Evolutionary conservation across 352 stramenopile species (phyloP), one percentile per base, ranked within the genome.

Genomic region (Phytopythium oedochilum): DNA sequence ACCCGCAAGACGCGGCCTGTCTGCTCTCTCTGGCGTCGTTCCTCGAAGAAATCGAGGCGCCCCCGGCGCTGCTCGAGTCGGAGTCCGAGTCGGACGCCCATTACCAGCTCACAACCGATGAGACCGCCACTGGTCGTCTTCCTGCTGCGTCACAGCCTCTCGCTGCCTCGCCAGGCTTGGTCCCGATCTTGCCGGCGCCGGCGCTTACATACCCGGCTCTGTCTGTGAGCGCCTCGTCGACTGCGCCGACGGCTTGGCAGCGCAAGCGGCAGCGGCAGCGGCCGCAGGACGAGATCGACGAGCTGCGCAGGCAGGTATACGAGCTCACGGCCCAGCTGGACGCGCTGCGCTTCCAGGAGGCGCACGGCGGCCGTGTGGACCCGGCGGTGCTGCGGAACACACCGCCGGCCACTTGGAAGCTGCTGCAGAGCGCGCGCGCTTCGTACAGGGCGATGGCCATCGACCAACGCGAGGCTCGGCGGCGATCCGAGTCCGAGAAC

Each of bases 281-380:
- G 22, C 47, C 47, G 29, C 47, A 44, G 31, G 47, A 53, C 18
- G 47, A 53, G 32, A 44, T 44, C 6, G 47, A 53, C 47, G 47
- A 31, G 29, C 47, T 53, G 29, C 47, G 9, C 18, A 40, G 14
- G 23, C 29, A 53, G 23, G 32, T 53, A 5, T 53, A 53, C 31
- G 32, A 43, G 22, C 29, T 53, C 4, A 43, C 47, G 11, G 20
- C 38, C 18, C 29, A 43, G 31, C 29, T 53, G 47, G 47, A 53
- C n/a, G 32, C 29, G 18, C 47, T 53, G 29, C 31, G 22, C 7
- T 53, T 40, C 47, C 32, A 42, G 47, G 20, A 53, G 11, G 18
- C 47, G 15, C 47, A 42, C 31, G 29, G 29, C 11, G 5, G 9
- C 6, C 18, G 6, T 3, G 12, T 53, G 20, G 47, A 51, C 31